phyloP scores from a whole-genome alignment of 2,329 filamentous ascomycete species.

The Fusarium pseudocircinatum region DNA sequence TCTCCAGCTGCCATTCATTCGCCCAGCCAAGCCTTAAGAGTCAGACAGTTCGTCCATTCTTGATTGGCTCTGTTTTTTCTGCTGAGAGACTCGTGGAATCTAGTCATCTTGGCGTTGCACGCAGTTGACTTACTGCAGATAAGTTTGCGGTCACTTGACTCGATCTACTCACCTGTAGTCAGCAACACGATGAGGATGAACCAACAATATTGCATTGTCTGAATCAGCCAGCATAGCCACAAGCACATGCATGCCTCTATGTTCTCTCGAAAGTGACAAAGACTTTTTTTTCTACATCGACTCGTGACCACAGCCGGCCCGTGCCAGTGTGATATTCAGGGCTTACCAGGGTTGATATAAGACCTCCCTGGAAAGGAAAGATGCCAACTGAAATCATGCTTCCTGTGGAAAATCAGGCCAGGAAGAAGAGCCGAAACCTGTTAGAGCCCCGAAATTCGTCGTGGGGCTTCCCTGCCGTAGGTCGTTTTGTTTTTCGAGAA shows the following conservation, averaged over 20 bases:
- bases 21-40: slow-evolving; percentile 12
- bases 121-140: slow-evolving; percentile 28
- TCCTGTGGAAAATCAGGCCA: slow-evolving; percentile 19
- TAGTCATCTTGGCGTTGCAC: slow-evolving; percentile 33
- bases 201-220: slow-evolving; percentile 4
- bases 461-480: slow-evolving; percentile 15
- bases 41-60: slow-evolving; percentile 18
- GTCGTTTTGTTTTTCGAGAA: slow-evolving; percentile 22
- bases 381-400: slow-evolving; percentile 25
- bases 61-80: slow-evolving; percentile 12
- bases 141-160: slow-evolving; percentile 27
- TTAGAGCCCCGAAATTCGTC: slow-evolving; percentile 37
- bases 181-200: slow-evolving; percentile 20
- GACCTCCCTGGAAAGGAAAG: slow-evolving; percentile 36
- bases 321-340: slow-evolving; percentile 25
- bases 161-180: slow-evolving; percentile 16
- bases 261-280: slow-evolving; percentile 9
- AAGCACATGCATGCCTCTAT: slow-evolving; percentile 19
- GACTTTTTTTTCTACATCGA: slow-evolving; percentile 3
- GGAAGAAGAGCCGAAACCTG: slow-evolving; percentile 38
- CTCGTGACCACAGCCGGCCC: slow-evolving; percentile 33
- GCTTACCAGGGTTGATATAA: slow-evolving; percentile 17
- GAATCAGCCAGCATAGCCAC: slow-evolving; percentile 23
- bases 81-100: slow-evolving; percentile 8
- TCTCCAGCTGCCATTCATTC: slow-evolving; percentile 9